Conservation (phyloP, 1,139 yeast genomes). For the Geotrichum fermentans region DNA sequence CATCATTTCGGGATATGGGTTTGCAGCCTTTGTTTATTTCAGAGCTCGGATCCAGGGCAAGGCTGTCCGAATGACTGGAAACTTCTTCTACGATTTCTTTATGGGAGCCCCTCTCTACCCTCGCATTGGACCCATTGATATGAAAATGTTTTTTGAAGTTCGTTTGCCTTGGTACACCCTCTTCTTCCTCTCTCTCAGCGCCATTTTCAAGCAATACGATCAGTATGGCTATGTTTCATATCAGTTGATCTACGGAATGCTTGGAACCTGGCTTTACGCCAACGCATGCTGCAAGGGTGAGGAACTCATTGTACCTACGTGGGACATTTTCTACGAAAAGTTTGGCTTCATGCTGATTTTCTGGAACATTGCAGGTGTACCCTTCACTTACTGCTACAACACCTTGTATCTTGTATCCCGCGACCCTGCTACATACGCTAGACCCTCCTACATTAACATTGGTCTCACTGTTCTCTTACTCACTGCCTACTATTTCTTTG, state of each 20-base stretch:
- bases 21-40: slow-evolving; percentile 67
- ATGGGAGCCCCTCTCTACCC: slow-evolving; percentile 98
- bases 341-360: slow-evolving; percentile 96
- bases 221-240: slow-evolving; percentile 72
- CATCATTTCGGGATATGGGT: slow-evolving; percentile 65
- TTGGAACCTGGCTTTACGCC: slow-evolving; percentile 92
- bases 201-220: slow-evolving; percentile 74
- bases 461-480: slow-evolving; percentile 54
- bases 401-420: slow-evolving; percentile 77
- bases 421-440: slow-evolving; percentile 72
- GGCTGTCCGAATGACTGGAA: slow-evolving; percentile 86
- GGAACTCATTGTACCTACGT: slow-evolving; percentile 91
- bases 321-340: slow-evolving; percentile 99
- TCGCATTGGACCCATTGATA: slow-evolving; percentile 75
- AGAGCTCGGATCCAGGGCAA: slow-evolving; percentile 45
- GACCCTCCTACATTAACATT: slow-evolving; percentile 59
- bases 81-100: slow-evolving; percentile 81
- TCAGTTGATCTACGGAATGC: slow-evolving; percentile 66
- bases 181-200: slow-evolving; percentile 70
- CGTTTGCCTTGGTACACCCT: slow-evolving; percentile 95
- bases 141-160: slow-evolving; percentile 96
- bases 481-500: slow-evolving; percentile 84
- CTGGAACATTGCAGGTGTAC: slow-evolving; percentile 99
- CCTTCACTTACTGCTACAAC: slow-evolving; percentile 94
- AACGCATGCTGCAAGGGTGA: slow-evolving; percentile 98